Evolutionary conservation across 768 basidiomycete genomes (phyloP).

Genomic region (Pisolithus albus): DNA sequence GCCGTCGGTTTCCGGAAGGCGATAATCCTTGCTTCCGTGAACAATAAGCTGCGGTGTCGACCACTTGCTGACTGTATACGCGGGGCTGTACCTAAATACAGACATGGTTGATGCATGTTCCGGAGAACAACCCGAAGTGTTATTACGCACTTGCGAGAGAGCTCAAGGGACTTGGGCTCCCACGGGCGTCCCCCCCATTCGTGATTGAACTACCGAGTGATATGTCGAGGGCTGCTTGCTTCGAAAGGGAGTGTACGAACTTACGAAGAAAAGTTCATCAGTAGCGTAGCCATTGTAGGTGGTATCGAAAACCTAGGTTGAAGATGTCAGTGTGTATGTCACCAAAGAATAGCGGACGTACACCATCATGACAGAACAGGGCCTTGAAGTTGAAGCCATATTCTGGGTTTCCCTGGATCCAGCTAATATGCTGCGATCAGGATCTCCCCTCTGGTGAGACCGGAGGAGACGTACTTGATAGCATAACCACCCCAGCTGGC

Average conservation of each 20-base stretch:
- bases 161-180: constrained; percentile 49
- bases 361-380: constrained; percentile 88
- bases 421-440: constrained; percentile 40
- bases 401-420: constrained; percentile 93
- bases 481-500: constrained; percentile 86
- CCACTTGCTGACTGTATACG: constrained; percentile 79
- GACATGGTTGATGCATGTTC: background rate
- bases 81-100: constrained; percentile 58
- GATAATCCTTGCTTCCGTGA: constrained; percentile 85
- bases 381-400: constrained; percentile 87
- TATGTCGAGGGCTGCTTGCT: background rate
- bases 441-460: background rate
- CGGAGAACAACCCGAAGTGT: background rate
- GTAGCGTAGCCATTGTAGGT: constrained; percentile 80
- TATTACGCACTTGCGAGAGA: constrained; percentile 48
- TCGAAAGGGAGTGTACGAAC: constrained; percentile 19
- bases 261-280: constrained; percentile 86
- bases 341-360: constrained; percentile 22
- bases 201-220: constrained; percentile 62
- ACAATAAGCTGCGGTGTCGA: constrained; percentile 78
- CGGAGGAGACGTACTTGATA: constrained; percentile 55
- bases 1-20: constrained; percentile 79
- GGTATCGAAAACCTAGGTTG: constrained; percentile 61
- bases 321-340: background rate
- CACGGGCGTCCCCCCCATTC: constrained; percentile 83